Evolutionary conservation across 129 eudicot genomes (phyloP), one percentile per base, ranked within the genome.

Genomic region (Escallonia rubra): DNA sequence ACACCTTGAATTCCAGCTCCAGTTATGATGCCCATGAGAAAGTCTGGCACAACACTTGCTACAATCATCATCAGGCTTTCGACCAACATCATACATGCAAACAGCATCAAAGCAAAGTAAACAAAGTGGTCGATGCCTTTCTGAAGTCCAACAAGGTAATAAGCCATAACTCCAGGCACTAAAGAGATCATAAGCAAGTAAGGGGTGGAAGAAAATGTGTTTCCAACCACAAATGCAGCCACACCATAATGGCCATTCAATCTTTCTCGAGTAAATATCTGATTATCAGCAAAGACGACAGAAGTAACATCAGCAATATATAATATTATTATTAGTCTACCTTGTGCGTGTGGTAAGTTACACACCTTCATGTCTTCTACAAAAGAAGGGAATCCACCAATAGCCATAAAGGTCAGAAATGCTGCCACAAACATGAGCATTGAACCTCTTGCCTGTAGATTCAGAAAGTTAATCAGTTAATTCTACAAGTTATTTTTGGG

Each of bases 1-100:
- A 75, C 47, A 10, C 79, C 79, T 45, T 75, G 79, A 39, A 76
- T 57, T 69, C 80, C 80, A n/a, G 75, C 80, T 6, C 80, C 80
- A 2, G 75, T 41, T 10, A 76, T 76, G 41, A 76, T 69, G 3
- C 75, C 75, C 75, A 61, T 71, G 40, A 71, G 75, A 50, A n/a
- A 71, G 15, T 71, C 68, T 11, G 75, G 75, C 34, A 71, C 75
- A 1, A 71, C 2, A 23, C 75, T 71, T 1, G 75, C 75, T 41
- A 71, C 61, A 39, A 61, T 63, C 75, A 71, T 71, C 75, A 71
- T 71, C 15, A 71, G 68, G 68, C 75, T 71, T 63, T 71, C 75
- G 2, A 71, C 75, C 48, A 71, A 9, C 43, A 71, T 49, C 68
- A 71, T 42, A 47, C 75, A 61, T 4, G 59, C 66, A 43, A 60